These are phyloP conservation scores for Ophiorrhiza pumila DNA, from an alignment of 257 asterid species.

Conservation along the genomic window DNA sequence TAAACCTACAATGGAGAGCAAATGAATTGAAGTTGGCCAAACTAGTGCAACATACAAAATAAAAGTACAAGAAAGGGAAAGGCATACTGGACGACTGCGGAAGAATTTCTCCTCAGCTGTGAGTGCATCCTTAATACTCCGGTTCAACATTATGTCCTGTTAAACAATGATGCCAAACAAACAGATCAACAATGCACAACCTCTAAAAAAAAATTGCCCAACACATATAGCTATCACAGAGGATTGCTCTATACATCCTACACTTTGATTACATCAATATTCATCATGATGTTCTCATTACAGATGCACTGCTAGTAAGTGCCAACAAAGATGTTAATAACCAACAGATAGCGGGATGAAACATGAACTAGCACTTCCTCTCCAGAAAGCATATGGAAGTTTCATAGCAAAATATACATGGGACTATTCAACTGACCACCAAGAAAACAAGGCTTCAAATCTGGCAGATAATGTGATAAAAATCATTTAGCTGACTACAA, in stretches of 20 bases:
- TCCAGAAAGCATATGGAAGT: not conserved
- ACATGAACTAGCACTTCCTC: not conserved
- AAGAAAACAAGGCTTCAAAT: not conserved
- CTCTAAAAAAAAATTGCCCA: not conserved
- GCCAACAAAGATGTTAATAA: not conserved
- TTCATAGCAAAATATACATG: not conserved
- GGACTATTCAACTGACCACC: not conserved
- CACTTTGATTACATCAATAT: not conserved
- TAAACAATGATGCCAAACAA: constrained; percentile 14
- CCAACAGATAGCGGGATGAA: not conserved
- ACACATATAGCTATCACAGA: not conserved
- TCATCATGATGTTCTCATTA: not conserved
- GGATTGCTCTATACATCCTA: not conserved
- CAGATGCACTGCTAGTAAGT: not conserved
- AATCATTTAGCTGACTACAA: not conserved
- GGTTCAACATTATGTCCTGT: constrained; percentile 76
- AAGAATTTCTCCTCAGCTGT: constrained; percentile 91
- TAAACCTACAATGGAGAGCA: constrained; percentile 55
- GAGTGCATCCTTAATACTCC: constrained; percentile 87
- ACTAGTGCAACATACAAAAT: constrained; percentile 20
- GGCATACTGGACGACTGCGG: constrained; percentile 70
- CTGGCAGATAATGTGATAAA: not conserved
- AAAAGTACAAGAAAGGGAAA: constrained; percentile 14
- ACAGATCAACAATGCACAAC: not conserved
- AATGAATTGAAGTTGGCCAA: constrained; percentile 6